Conservation (phyloP, 2,329 filamentous ascomycete genomes). For the Nemania sp. region DNA sequence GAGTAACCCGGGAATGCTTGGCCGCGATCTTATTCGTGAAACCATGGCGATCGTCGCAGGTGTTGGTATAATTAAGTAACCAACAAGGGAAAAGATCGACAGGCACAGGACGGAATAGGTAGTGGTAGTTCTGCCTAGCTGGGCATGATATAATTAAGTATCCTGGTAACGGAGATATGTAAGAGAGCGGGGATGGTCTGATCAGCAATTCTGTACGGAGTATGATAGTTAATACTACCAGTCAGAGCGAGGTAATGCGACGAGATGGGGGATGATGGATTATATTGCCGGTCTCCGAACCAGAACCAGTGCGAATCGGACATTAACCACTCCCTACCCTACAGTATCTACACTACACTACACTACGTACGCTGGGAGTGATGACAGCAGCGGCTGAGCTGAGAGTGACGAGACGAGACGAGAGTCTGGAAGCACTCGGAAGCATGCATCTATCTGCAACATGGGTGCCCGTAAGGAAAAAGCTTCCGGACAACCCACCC, state of each 20-base stretch:
- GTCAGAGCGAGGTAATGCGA: neutral
- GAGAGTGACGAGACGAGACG: too few species aligned
- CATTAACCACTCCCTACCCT: too few species aligned
- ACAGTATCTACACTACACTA: too few species aligned
- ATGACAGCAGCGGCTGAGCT: too few species aligned
- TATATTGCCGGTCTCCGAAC: conserved; percentile 10
- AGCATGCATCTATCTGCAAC: too few species aligned
- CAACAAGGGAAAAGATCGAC: conserved; percentile 1
- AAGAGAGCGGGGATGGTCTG: neutral
- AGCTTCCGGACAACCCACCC: too few species aligned
- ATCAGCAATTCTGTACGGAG: neutral
- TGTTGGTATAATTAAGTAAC: neutral
- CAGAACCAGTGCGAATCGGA: too few species aligned
- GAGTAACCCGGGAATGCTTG: neutral
- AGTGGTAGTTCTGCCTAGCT: too few species aligned
- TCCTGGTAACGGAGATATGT: neutral
- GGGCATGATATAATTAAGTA: neutral
- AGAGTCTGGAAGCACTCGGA: too few species aligned
- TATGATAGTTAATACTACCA: neutral
- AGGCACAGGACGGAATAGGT: too few species aligned
- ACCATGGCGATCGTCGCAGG: conserved; percentile 5
- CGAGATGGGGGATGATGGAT: conserved; percentile 1
- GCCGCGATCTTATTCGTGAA: neutral
- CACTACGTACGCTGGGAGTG: too few species aligned
- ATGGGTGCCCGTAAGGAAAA: too few species aligned